Conservation (phyloP, 2,329 filamentous ascomycete genomes). For the Botrytis galanthina region DNA sequence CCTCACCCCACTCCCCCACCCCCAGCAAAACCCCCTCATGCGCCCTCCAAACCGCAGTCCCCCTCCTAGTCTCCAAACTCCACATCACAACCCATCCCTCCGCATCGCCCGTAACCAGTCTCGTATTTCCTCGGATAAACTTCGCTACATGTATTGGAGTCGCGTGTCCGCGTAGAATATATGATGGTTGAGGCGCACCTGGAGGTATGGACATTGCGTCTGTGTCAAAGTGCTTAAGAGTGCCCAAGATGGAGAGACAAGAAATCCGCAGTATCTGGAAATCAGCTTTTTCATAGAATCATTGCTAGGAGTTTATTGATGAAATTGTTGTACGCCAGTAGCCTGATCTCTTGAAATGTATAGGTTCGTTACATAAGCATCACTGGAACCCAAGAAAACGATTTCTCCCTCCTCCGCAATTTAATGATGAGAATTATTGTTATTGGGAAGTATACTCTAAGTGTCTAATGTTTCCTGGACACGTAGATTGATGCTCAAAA, state of each 20-base stretch:
- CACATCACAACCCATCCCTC: slow-evolving; percentile 87
- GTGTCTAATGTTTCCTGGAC: background rate
- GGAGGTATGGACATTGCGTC: slow-evolving; percentile 33
- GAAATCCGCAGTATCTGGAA: background rate
- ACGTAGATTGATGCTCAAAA: background rate
- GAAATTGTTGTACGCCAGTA: background rate
- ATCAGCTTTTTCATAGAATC: background rate
- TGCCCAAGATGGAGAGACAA: background rate
- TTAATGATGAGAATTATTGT: no score
- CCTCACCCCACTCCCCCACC: no score
- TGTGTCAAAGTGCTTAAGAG: background rate
- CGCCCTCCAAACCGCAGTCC: slow-evolving; percentile 81
- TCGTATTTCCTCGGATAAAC: slow-evolving; percentile 71
- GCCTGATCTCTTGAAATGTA: no score
- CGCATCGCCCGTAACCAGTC: slow-evolving; percentile 82
- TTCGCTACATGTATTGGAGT: slow-evolving; percentile 73
- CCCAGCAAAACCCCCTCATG: slow-evolving; percentile 73
- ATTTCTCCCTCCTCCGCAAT: background rate
- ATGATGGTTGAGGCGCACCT: slow-evolving; percentile 34
- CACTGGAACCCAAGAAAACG: background rate
- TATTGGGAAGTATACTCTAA: background rate
- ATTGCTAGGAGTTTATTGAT: background rate
- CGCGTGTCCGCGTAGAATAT: slow-evolving; percentile 82
- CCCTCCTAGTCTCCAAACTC: slow-evolving; percentile 78
- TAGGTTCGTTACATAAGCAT: background rate